phyloP scores from a whole-genome alignment of 2,329 filamentous ascomycete species.

The Epicoccum nigrum region DNA sequence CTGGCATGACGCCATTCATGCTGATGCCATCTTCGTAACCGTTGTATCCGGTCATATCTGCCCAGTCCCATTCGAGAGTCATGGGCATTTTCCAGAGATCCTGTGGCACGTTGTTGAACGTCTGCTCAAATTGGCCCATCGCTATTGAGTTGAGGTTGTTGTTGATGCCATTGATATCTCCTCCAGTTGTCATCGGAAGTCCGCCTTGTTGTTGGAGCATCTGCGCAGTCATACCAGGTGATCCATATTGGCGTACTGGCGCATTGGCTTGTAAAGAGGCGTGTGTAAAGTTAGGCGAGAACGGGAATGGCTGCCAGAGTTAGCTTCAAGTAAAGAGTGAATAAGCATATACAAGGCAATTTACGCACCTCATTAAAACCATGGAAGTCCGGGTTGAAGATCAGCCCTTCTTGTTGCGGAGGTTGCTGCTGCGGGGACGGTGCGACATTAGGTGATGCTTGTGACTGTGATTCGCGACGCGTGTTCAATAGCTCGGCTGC shows the following conservation, averaged over 20 bases:
- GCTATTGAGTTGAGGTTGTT: conserved; percentile 40
- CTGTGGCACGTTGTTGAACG: conserved; percentile 76
- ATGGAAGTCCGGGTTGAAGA: conserved; percentile 46
- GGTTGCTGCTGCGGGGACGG: conserved; percentile 33
- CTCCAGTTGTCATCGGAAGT: conserved; percentile 30
- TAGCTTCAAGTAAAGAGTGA: conserved; percentile 13
- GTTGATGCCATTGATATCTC: conserved; percentile 30
- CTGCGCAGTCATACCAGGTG: conserved; percentile 39
- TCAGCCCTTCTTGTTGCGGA: conserved; percentile 35
- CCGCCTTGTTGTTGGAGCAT: conserved; percentile 38
- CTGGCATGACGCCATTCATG: conserved; percentile 48
- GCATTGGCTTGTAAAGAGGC: conserved; percentile 42
- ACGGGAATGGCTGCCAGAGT: conserved; percentile 43
- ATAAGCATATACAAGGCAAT: neutral
- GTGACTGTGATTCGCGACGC: conserved; percentile 34
- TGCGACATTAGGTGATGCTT: conserved; percentile 14
- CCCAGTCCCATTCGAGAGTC: conserved; percentile 91
- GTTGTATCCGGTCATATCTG: conserved; percentile 51
- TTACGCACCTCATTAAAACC: conserved; percentile 46
- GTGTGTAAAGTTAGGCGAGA: conserved; percentile 50
- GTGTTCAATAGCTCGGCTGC: conserved; percentile 44
- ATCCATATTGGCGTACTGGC: conserved; percentile 37
- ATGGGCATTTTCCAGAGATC: conserved; percentile 96
- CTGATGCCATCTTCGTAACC: conserved; percentile 47
- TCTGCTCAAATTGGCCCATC: conserved; percentile 71